Percentiles rank a stretch among this genome's conserved stretches.
Conservation (phyloP, 2,329 filamentous ascomycete genomes). For the Pleoardoris graminearum region DNA sequence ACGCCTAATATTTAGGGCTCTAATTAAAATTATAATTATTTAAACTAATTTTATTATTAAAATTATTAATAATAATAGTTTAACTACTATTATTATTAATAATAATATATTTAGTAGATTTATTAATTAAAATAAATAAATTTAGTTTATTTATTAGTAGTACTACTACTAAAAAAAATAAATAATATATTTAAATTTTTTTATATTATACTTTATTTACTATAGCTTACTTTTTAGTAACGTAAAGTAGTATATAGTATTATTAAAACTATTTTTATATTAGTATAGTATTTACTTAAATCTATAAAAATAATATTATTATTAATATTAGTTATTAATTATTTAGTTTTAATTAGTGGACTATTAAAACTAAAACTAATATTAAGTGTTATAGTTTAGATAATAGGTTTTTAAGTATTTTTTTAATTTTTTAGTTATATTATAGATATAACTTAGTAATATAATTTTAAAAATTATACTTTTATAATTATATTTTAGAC, state of each 20-base stretch:
- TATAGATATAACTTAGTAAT: too few species aligned
- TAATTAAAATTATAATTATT: conserved; percentile 8
- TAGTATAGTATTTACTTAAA: conserved; percentile 4
- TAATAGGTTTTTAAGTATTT: too few species aligned
- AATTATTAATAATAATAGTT: conserved; percentile 12
- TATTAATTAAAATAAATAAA: conserved; percentile 7
- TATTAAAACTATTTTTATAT: conserved; percentile 5
- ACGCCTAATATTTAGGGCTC: background rate
- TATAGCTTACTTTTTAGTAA: conserved; percentile 7
- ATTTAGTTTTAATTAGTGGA: too few species aligned
- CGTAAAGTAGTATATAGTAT: conserved; percentile 11
- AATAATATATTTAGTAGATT: conserved; percentile 9
- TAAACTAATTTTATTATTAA: conserved; percentile 7
- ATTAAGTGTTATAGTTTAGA: too few species aligned
- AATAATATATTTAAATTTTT: conserved; percentile 8
- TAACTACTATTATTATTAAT: conserved; percentile 8
- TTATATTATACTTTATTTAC: conserved; percentile 6
- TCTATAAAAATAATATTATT: too few species aligned
- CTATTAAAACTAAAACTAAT: too few species aligned
- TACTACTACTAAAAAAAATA: conserved; percentile 9
- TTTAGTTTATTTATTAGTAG: conserved; percentile 10
- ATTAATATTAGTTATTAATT: too few species aligned
- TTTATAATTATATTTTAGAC: too few species aligned
- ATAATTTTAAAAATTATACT: too few species aligned
- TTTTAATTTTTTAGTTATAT: too few species aligned